phyloP scores from a whole-genome alignment of 2,329 filamentous ascomycete species.

The Aspergillus jensenii region DNA sequence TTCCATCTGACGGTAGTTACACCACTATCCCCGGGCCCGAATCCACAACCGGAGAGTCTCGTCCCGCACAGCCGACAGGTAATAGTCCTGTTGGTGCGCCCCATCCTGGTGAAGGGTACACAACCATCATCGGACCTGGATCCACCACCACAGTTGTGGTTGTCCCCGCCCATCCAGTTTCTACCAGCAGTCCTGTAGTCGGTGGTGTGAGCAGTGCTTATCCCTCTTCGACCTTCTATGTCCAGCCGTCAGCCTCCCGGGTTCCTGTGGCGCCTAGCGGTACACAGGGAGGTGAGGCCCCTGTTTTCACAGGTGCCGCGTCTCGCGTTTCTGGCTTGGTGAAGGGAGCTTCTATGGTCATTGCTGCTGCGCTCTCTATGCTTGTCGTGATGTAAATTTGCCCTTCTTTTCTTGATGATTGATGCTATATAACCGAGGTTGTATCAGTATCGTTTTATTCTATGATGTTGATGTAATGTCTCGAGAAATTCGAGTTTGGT shows the following conservation, averaged over 20 bases:
- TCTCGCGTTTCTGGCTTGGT: slow-evolving; percentile 10
- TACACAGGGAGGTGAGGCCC: slow-evolving; percentile 16
- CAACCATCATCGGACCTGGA: background rate
- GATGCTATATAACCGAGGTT: background rate
- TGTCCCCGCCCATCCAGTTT: background rate
- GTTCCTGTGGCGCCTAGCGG: slow-evolving; percentile 12
- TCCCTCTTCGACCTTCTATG: slow-evolving; percentile 17
- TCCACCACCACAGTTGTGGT: slow-evolving; percentile 7
- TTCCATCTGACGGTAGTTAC: background rate
- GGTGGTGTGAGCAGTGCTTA: slow-evolving; percentile 5
- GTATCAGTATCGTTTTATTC: background rate
- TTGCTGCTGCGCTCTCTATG: slow-evolving; percentile 12
- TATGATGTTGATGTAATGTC: background rate
- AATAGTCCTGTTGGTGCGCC: background rate
- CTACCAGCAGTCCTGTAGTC: slow-evolving; percentile 9
- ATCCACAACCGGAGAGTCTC: background rate
- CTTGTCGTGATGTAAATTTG: slow-evolving; percentile 16
- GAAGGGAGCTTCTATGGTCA: slow-evolving; percentile 10
- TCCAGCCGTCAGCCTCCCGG: slow-evolving; percentile 10
- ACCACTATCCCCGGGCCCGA: background rate
- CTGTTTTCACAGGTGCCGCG: slow-evolving; percentile 23
- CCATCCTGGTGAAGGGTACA: background rate
- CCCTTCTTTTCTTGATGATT: slow-evolving; percentile 3
- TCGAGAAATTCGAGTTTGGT: background rate
- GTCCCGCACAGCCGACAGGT: background rate